These are phyloP conservation scores for Caryopteris hybrid DNA, from an alignment of 305 asterid species.

Conservation along the genomic window DNA sequence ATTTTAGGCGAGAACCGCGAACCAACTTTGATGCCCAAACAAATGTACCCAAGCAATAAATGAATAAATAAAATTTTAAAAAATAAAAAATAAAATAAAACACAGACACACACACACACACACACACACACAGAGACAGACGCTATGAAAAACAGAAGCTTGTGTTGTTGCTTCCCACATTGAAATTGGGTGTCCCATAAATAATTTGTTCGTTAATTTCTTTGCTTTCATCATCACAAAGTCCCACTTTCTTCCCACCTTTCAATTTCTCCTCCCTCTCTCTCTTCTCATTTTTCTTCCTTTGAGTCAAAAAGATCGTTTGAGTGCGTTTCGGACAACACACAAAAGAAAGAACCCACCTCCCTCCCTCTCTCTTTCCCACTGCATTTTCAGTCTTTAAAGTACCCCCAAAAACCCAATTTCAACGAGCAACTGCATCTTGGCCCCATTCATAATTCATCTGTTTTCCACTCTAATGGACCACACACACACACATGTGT, in stretches of 20 bases:
- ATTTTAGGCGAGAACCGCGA: too few relatives aligned
- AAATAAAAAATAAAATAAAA: too few relatives aligned
- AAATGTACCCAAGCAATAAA: too few relatives aligned
- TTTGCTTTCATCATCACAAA: constrained; percentile 30
- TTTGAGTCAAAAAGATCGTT: constrained; percentile 31
- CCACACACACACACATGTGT: not conserved
- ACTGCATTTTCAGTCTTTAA: constrained; percentile 18
- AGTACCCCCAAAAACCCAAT: constrained; percentile 10
- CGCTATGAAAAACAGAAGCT: not conserved
- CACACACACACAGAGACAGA: too few relatives aligned
- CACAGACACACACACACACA: too few relatives aligned
- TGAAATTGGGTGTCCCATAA: constrained; percentile 5
- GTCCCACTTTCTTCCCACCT: constrained; percentile 21
- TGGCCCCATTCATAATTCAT: constrained; percentile 15
- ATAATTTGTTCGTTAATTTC: not conserved
- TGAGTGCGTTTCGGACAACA: constrained; percentile 38
- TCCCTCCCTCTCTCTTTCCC: not conserved
- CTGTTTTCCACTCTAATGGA: not conserved
- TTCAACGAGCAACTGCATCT: constrained; percentile 16
- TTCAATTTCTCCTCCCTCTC: constrained; percentile 25
- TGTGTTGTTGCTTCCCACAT: constrained; percentile 16
- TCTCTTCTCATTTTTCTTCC: too few relatives aligned
- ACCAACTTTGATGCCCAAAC: too few relatives aligned
- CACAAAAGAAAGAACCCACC: constrained; percentile 9
- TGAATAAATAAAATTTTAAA: too few relatives aligned